A percentile compares a stretch with the other conserved stretches of the same genome.
These are phyloP conservation scores for Drechslerella stenobrocha DNA, from an alignment of 2,329 filamentous ascomycete genomes.

Conservation along the genomic window DNA sequence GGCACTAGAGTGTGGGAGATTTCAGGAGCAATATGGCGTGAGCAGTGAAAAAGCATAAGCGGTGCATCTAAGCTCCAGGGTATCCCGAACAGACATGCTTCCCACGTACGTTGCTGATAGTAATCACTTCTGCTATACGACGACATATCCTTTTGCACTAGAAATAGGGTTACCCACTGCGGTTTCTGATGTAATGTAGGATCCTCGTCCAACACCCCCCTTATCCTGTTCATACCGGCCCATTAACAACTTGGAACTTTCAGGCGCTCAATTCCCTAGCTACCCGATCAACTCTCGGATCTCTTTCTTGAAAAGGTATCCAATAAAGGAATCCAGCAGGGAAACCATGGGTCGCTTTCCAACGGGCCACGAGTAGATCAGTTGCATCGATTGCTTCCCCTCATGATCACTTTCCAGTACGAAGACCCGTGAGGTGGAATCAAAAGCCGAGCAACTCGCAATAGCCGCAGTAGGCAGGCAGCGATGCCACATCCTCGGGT, in stretches of 20 bases:
- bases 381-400: conserved; percentile 28
- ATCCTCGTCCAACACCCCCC: conserved; percentile 41
- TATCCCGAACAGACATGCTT: conserved; percentile 45
- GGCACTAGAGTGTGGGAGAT: conserved; percentile 48
- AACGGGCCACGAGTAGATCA: conserved; percentile 40
- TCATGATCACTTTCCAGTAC: not conserved
- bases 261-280: conserved; percentile 32
- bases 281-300: conserved; percentile 47
- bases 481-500: conserved; percentile 24
- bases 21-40: conserved; percentile 49
- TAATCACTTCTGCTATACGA: conserved; percentile 36
- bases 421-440: not conserved
- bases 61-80: conserved; percentile 49
- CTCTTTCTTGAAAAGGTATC: conserved; percentile 49
- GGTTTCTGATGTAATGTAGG: conserved; percentile 13
- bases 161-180: conserved; percentile 45
- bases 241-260: conserved; percentile 29
- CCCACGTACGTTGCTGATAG: conserved; percentile 22
- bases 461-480: conserved; percentile 9
- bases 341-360: conserved; percentile 45
- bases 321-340: conserved; percentile 48
- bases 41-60: conserved; percentile 49
- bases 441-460: conserved; percentile 6
- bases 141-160: conserved; percentile 42
- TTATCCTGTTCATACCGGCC: conserved; percentile 40